Base-by-base conservation (phyloP, 441 rosid genomes). In the Cnidoscolus chayamansa region DNA sequence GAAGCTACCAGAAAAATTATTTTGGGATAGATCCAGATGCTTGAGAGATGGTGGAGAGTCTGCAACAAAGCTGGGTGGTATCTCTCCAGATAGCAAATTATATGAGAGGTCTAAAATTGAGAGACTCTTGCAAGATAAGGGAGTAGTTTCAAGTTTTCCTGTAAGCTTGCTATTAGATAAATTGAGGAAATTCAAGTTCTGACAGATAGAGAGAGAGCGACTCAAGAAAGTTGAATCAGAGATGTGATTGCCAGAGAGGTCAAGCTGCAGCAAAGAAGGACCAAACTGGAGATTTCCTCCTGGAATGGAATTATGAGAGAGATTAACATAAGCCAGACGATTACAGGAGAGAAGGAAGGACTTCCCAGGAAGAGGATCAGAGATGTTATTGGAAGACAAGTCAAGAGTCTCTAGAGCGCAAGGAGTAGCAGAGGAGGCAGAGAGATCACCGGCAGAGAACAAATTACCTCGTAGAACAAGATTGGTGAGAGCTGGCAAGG, bases 1-100 rank as follows among this genome's bases (percentile, higher is more conserved):
- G 79, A 94, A 83, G 37, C 73, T 84, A 32, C 89, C 88, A 30
- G 98, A 84, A 72, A 94, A 85, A 77, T 90, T 94, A 79, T 90
- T 92, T 67, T 73, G 77, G 0, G 97, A 87, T 37, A 93, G 85
- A 78, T 93, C 95, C 25, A 93, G 78, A 74, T 82, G 79, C 80
- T 76, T 70, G 72, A 90, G 81, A 54, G 91, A 77, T 20, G 72
- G 77, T 63, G 84, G 81, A 25, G 86, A 81, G 71, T 71, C 72
- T 5, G 84, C 78, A 4, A 86, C 40, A 58, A 85, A 88, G 40
- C 15, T 76, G 31, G 76, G 47, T 1, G 91, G 93, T 62, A 90
- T 77, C 76, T 82, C 79, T 7, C 88, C 95, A 0, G 95, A 89
- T 2, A 92, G 78, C 20, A 71, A 69, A 79, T 92, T 92, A 45